Evolutionary conservation across 257 asterid species (phyloP).

Genomic region (Fraxinus anomala): DNA sequence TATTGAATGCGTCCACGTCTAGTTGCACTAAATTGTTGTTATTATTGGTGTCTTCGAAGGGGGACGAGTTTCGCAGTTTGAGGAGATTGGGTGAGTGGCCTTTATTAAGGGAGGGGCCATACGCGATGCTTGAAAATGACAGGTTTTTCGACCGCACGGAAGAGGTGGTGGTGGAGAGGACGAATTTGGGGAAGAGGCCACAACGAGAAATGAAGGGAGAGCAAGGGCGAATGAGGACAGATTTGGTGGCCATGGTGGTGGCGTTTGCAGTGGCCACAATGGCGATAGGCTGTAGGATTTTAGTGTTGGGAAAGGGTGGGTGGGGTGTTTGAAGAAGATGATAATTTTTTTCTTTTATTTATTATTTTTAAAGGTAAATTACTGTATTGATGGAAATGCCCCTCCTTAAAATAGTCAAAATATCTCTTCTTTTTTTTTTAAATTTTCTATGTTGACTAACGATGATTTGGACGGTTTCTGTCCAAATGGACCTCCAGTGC

Average conservation of each 20-base stretch:
- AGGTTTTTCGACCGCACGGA: conserved; percentile 18
- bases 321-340: too few species aligned
- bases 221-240: conserved; percentile 44
- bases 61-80: conserved; percentile 21
- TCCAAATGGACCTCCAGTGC: too few species aligned
- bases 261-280: too few species aligned
- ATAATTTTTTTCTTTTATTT: too few species aligned
- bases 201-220: conserved; percentile 39
- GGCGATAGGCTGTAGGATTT: too few species aligned
- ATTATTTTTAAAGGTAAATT: too few species aligned
- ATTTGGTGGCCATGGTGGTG: conserved; percentile 22
- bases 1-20: conserved; percentile 39
- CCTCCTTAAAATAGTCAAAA: too few species aligned
- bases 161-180: conserved; percentile 6
- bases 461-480: too few species aligned
- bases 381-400: too few species aligned
- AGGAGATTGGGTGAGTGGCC: conserved; percentile 37
- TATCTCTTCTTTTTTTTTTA: too few species aligned
- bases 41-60: conserved; percentile 3
- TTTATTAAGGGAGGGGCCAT: conserved; percentile 81
- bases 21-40: conserved; percentile 7
- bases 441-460: too few species aligned
- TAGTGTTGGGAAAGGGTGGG: too few species aligned
- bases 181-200: conserved; percentile 35
- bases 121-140: conserved; percentile 33